Percentiles rank a stretch among this genome's conserved stretches.
Evolutionary conservation across 2,329 filamentous ascomycete genomes (phyloP).

Genomic region (Neonectria coccinea): DNA sequence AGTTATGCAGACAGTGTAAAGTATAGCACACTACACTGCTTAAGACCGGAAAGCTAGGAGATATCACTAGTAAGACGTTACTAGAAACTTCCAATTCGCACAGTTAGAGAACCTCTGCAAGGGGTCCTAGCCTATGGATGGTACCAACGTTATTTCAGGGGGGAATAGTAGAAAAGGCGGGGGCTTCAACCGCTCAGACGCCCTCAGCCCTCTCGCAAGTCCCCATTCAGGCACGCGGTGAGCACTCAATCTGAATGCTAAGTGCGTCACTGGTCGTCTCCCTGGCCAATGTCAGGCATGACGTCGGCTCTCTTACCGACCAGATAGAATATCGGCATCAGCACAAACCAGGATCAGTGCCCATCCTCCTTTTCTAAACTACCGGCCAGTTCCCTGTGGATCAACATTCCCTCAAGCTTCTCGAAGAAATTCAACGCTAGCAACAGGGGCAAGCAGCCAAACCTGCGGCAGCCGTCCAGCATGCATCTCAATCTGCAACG

Average conservation of each 20-base stretch:
- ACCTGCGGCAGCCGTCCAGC: conserved; percentile 1
- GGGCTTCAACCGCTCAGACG: not conserved
- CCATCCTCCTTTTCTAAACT: conserved; percentile 12
- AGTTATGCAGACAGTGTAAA: too few species aligned
- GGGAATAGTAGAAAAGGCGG: not conserved
- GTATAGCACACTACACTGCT: too few species aligned
- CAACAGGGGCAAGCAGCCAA: not conserved
- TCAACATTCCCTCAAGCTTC: not conserved
- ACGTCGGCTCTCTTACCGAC: conserved; percentile 6
- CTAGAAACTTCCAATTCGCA: too few species aligned
- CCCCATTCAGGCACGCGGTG: conserved; percentile 3
- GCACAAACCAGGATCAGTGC: conserved; percentile 9
- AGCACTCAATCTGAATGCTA: conserved; percentile 23
- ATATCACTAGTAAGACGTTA: too few species aligned
- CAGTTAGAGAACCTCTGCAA: too few species aligned
- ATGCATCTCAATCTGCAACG: conserved; percentile 21
- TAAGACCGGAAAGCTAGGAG: too few species aligned
- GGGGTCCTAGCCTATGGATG: too few species aligned
- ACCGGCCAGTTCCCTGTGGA: conserved; percentile 9
- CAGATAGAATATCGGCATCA: conserved; percentile 14
- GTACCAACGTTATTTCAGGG: too few species aligned
- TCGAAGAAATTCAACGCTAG: not conserved
- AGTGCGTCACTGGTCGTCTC: conserved; percentile 4
- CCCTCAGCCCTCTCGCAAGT: not conserved
- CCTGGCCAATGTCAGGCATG: conserved; percentile 10